Evolutionary conservation across 2,329 filamentous ascomycete species (phyloP).

Genomic region (Aspergillus bombycis): DNA sequence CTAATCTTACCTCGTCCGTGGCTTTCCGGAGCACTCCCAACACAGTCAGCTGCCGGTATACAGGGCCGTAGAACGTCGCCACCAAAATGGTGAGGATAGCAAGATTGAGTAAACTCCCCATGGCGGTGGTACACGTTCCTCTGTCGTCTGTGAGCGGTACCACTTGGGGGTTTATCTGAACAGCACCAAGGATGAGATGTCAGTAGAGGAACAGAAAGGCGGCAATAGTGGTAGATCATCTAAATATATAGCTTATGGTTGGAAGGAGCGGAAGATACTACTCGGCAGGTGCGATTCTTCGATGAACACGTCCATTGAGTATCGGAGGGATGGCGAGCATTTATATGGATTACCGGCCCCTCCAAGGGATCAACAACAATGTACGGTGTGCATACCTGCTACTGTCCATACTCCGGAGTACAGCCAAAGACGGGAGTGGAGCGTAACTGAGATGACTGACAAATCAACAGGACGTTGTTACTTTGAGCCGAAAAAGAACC

Average conservation of each 20-base stretch:
- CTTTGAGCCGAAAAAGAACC: neutral
- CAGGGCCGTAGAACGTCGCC: slow-evolving; percentile 23
- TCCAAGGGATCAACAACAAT: neutral
- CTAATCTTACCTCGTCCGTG: slow-evolving; percentile 26
- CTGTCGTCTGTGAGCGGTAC: neutral
- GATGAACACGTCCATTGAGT: neutral
- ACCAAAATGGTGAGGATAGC: slow-evolving; percentile 24
- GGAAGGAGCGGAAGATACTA: neutral
- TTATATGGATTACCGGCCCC: neutral
- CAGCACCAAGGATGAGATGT: neutral
- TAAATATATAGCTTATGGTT: neutral
- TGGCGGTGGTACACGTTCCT: slow-evolving; percentile 8
- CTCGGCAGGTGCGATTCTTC: neutral
- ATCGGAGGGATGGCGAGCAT: neutral
- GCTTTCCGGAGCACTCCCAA: slow-evolving; percentile 28
- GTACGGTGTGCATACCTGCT: neutral
- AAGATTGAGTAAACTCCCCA: slow-evolving; percentile 27
- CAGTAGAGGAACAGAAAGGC: neutral
- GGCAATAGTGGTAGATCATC: neutral
- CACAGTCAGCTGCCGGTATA: slow-evolving; percentile 25
- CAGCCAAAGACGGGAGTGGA: neutral
- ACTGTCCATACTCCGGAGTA: too few relatives aligned
- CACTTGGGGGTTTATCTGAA: neutral
- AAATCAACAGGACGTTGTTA: neutral
- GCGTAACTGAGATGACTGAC: neutral